phyloP scores from a whole-genome alignment of 2,329 filamentous ascomycete species.

The Ceratocystis destructans region DNA sequence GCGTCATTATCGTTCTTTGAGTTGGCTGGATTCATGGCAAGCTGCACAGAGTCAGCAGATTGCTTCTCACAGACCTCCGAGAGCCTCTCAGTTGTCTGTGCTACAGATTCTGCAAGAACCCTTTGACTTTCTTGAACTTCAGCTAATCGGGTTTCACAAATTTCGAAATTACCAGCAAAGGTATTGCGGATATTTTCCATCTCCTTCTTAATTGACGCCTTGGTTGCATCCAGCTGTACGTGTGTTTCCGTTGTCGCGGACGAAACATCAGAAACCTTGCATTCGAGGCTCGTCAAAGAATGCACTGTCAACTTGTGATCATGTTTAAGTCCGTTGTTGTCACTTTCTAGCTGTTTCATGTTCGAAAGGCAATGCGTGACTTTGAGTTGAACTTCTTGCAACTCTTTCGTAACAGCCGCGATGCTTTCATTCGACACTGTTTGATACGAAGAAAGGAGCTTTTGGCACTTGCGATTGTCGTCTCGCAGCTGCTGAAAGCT shows the following conservation, averaged over 20 bases:
- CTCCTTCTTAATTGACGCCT: neutral
- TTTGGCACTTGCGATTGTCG: neutral
- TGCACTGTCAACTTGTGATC: neutral
- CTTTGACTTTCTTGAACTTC: neutral
- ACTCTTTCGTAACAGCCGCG: neutral
- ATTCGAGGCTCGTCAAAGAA: neutral
- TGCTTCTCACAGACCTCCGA: neutral
- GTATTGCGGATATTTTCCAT: neutral
- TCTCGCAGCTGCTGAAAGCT: neutral
- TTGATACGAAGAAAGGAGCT: neutral
- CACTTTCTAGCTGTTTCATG: neutral
- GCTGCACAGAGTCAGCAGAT: neutral
- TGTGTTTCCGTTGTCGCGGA: neutral
- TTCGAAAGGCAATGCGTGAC: neutral
- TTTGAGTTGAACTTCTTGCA: slow-evolving; percentile 1
- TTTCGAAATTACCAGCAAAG: neutral
- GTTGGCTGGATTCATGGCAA: neutral
- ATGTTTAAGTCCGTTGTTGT: neutral
- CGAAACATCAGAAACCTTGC: neutral
- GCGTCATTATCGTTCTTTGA: neutral
- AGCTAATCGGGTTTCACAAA: neutral
- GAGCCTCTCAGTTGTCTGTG: neutral
- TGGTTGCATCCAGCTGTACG: neutral
- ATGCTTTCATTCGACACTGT: neutral
- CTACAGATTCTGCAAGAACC: neutral